phyloP scores from a whole-genome alignment of 129 eudicot genomes.

The Flaveria sonorensis region DNA sequence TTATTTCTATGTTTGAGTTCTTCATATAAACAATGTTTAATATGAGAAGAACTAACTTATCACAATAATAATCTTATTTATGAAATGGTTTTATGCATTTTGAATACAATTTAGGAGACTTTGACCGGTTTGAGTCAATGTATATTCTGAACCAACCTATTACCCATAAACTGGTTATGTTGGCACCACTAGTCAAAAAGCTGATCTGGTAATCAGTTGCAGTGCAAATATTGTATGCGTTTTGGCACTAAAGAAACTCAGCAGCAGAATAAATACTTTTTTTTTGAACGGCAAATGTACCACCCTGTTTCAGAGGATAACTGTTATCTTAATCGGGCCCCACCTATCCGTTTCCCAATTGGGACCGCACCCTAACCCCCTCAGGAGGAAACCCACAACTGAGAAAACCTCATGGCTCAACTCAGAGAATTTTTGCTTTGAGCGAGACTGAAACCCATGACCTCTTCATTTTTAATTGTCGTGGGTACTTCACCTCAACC shows the following conservation, averaged over 20 bases:
- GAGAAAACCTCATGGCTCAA: no score
- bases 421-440: no score
- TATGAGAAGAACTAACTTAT: background rate
- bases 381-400: no score
- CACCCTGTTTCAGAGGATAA: no score
- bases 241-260: background rate
- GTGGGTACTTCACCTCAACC: no score
- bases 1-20: background rate
- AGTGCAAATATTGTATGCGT: background rate
- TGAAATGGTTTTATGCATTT: conserved; percentile 6
- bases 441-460: no score
- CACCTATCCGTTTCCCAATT: no score
- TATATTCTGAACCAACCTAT: background rate
- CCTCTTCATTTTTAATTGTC: no score
- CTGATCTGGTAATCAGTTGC: background rate
- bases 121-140: background rate
- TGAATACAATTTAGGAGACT: conserved; percentile 3
- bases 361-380: no score
- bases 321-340: no score
- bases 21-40: background rate
- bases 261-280: background rate
- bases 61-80: background rate
- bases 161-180: background rate
- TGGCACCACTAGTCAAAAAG: background rate
- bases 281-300: no score